Evolutionary conservation across 805 yeast species (phyloP).

Genomic region (Wickerhamiella qilinensis): DNA sequence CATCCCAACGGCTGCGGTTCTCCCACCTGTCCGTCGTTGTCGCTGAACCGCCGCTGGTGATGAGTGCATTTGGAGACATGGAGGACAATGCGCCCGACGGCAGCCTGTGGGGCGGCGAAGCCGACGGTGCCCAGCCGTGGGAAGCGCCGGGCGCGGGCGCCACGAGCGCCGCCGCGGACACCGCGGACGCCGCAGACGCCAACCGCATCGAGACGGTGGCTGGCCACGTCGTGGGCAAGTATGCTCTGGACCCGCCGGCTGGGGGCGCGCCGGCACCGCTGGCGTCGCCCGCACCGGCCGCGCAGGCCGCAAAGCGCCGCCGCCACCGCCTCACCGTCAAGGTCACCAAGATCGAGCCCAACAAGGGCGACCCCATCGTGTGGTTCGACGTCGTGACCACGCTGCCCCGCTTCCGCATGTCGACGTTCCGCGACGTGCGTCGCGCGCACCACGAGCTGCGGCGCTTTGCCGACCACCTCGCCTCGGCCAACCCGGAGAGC

Average conservation of each 20-base stretch:
- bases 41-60: no score
- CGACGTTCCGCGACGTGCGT: slow-evolving; percentile 53
- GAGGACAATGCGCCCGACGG: slow-evolving; percentile 19
- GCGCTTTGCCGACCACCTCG: slow-evolving; percentile 59
- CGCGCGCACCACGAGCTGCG: slow-evolving; percentile 68
- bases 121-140: neutral
- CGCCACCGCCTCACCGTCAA: slow-evolving; percentile 33
- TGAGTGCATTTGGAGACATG: slow-evolving; percentile 13
- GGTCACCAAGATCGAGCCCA: slow-evolving; percentile 56
- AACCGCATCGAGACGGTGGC: neutral
- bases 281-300: neutral
- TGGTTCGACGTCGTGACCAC: slow-evolving; percentile 55
- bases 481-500: slow-evolving; percentile 74
- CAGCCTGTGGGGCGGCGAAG: slow-evolving; percentile 2
- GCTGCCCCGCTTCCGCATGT: slow-evolving; percentile 60
- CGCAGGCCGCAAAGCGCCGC: slow-evolving; percentile 4
- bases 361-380: slow-evolving; percentile 60
- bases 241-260: neutral
- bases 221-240: neutral
- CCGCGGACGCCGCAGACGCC: neutral
- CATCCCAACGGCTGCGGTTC: no score
- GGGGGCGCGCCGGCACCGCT: neutral
- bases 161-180: neutral
- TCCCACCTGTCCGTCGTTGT: no score
- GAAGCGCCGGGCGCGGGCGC: neutral